Conservation (phyloP, 129 eudicot genomes). For the Dittrichia graveolens region DNA sequence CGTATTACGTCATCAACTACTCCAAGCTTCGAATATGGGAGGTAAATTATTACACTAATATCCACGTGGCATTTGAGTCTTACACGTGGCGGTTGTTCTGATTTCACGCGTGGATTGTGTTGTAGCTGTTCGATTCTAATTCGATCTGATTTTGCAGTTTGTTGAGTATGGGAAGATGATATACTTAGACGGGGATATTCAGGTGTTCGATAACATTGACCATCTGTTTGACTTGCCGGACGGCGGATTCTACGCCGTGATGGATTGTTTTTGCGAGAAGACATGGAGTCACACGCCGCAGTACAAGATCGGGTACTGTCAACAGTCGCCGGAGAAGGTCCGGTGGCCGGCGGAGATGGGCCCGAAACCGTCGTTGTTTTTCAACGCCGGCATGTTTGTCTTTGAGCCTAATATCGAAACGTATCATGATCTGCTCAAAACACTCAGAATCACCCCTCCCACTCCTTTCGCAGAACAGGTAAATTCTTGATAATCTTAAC, state of each 20-base stretch:
- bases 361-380: slow-evolving; percentile 56
- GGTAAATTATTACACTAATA: slow-evolving; percentile 30
- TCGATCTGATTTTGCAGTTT: slow-evolving; percentile 40
- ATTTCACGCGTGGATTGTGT: no score
- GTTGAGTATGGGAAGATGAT: slow-evolving; percentile 86
- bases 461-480: slow-evolving; percentile 95
- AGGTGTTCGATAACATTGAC: slow-evolving; percentile 77
- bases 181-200: slow-evolving; percentile 82
- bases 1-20: slow-evolving; percentile 79
- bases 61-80: slow-evolving; percentile 16
- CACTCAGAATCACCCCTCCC: slow-evolving; percentile 63
- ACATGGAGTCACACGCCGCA: slow-evolving; percentile 84
- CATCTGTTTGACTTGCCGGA: slow-evolving; percentile 68
- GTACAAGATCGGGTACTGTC: slow-evolving; percentile 75
- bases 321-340: slow-evolving; percentile 75
- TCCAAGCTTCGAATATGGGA: slow-evolving; percentile 81
- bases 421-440: slow-evolving; percentile 43
- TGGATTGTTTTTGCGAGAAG: slow-evolving; percentile 87
- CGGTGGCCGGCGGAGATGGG: slow-evolving; percentile 68
- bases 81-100: slow-evolving; percentile 1
- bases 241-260: slow-evolving; percentile 70
- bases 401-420: slow-evolving; percentile 58
- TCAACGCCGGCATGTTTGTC: slow-evolving; percentile 89
- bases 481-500: background rate
- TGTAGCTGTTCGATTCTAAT: no score